These are phyloP conservation scores for Erodium moschatum DNA, from an alignment of 441 rosid genomes.

Conservation along the genomic window DNA sequence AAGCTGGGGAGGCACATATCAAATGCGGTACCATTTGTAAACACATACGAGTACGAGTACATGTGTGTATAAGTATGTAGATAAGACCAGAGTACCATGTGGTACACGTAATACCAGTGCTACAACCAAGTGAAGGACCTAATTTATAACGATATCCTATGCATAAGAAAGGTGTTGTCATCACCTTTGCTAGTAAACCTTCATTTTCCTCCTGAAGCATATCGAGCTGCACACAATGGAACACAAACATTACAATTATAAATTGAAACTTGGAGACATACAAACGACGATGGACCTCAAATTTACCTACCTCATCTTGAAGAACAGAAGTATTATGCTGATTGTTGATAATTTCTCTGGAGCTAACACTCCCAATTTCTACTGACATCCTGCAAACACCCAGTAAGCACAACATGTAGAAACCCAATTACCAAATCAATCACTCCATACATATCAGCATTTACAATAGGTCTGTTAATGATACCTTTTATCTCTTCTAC, in stretches of 20 bases:
- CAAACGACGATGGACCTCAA: too few species aligned
- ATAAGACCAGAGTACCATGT: too few species aligned
- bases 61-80: too few species aligned
- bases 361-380: conserved; percentile 37
- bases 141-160: too few species aligned
- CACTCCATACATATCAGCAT: not conserved
- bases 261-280: not conserved
- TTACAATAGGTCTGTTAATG: too few species aligned
- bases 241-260: conserved; percentile 9
- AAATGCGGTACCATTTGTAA: conserved; percentile 22
- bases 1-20: conserved; percentile 49
- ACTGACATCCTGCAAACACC: conserved; percentile 27
- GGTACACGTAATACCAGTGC: too few species aligned
- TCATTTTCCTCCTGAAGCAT: conserved; percentile 66
- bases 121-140: too few species aligned
- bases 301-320: conserved; percentile 47
- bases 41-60: not conserved
- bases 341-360: conserved; percentile 32
- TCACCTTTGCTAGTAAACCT: conserved; percentile 56
- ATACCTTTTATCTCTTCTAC: conserved; percentile 53
- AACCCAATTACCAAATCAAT: not conserved
- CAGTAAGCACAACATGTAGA: too few species aligned
- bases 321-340: conserved; percentile 47
- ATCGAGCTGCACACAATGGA: conserved; percentile 43
- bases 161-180: conserved; percentile 17